Evolutionary conservation across 306 rosid species (phyloP).

Genomic region (Cicer judaicum): DNA sequence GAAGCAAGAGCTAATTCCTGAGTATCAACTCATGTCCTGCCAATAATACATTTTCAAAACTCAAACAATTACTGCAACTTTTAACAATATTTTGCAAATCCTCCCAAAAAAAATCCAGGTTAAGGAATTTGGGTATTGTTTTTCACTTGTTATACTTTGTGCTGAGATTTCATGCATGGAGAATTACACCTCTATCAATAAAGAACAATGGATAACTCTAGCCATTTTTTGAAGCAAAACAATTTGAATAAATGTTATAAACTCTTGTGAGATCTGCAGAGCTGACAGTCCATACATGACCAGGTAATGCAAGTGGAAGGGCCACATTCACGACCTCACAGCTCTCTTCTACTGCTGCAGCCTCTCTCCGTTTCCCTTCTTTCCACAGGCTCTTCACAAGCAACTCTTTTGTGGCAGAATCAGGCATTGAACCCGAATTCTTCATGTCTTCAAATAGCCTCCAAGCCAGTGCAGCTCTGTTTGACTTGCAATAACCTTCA

Average conservation of each 20-base stretch:
- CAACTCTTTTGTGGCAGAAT: constrained; percentile 70
- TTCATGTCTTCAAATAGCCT: constrained; percentile 78
- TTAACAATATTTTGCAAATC: constrained; percentile 23
- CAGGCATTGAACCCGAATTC: constrained; percentile 63
- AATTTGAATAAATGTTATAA: constrained; percentile 62
- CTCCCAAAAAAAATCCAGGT: constrained; percentile 5
- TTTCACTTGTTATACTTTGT: constrained; percentile 19
- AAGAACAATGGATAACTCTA: constrained; percentile 40
- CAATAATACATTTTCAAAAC: not conserved
- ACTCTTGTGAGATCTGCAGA: constrained; percentile 68
- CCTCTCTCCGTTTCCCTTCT: constrained; percentile 85
- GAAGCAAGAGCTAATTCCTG: constrained; percentile 25
- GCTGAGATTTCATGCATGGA: constrained; percentile 28
- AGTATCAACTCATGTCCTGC: constrained; percentile 6
- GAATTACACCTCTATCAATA: constrained; percentile 11
- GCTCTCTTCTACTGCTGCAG: constrained; percentile 73
- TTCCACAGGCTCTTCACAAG: constrained; percentile 89
- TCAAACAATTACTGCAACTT: constrained; percentile 13
- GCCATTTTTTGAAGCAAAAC: constrained; percentile 50
- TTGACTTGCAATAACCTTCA: constrained; percentile 78
- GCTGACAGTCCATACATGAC: constrained; percentile 80
- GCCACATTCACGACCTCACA: constrained; percentile 56
- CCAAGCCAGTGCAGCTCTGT: constrained; percentile 75
- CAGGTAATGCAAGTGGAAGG: constrained; percentile 64
- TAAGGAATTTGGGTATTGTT: constrained; percentile 8